These are phyloP conservation scores for Agrostemma githago DNA, from an alignment of 148 eudicot species.

Conservation along the genomic window DNA sequence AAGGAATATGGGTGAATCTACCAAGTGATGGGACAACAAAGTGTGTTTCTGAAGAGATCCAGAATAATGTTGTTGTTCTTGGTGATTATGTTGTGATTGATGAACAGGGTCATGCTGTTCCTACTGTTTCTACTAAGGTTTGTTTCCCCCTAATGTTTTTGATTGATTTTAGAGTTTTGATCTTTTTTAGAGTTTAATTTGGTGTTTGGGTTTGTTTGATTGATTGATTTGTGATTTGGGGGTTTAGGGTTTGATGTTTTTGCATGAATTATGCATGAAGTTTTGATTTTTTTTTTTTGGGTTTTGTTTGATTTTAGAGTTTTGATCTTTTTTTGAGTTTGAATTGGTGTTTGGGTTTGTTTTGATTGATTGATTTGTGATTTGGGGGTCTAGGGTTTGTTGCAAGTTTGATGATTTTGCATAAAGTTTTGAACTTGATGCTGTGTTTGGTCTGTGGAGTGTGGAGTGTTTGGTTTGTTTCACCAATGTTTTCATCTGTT, in stretches of 20 bases:
- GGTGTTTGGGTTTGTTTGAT: neutral
- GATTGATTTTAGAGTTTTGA: neutral
- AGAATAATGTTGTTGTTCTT: conserved; percentile 57
- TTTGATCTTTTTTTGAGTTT: neutral
- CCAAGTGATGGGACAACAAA: conserved; percentile 56
- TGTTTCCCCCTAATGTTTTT: neutral
- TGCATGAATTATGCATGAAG: neutral
- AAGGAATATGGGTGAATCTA: conserved; percentile 49
- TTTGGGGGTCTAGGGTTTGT: neutral
- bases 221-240: conserved; percentile 8
- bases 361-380: neutral
- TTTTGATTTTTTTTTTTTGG: neutral
- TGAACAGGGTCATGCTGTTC: conserved; percentile 28
- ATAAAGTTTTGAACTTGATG: neutral
- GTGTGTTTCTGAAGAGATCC: conserved; percentile 74
- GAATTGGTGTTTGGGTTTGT: neutral
- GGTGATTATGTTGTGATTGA: conserved; percentile 52
- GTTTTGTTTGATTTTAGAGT: neutral
- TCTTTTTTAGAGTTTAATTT: neutral
- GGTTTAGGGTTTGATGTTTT: neutral
- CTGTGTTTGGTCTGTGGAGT: conserved; percentile 22
- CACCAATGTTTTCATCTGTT: neutral
- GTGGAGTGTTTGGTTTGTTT: conserved; percentile 23
- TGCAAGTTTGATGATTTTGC: neutral
- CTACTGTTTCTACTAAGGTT: conserved; percentile 51